Base-by-base conservation (phyloP, 148 eudicot species). In the Fallopia convolvulus region DNA sequence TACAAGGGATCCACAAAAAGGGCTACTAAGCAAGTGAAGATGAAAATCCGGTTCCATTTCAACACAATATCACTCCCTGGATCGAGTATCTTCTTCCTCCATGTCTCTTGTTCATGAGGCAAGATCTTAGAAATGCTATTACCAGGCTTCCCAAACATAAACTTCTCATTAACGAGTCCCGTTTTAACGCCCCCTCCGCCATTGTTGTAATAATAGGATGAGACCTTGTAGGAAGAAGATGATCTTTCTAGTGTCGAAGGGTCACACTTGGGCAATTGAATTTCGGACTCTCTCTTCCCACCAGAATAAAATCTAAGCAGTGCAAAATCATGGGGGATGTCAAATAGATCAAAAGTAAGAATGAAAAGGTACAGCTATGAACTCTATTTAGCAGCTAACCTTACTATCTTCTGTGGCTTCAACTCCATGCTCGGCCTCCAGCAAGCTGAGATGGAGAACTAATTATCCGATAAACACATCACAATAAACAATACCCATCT, bases 11-110 rank as follows among this genome's bases (percentile, higher is more conserved):
- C 99, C 23, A 96, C 82, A 66, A 93, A 96, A 9, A 96, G 90
- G 15, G 99, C 99, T 75, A 93, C 58, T 82, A 96, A 86, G 76
- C 98, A 91, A 8, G 98, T 80, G 36, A 91, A 80, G 63, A 96
- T 89, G 84, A 96, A 96, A 81, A 91, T 63, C 78, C 89, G 85
- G 81, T 93, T 96, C 98, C 99, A 96, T 74, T 89, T 82, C 79
- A 96, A 74, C 82, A 93, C 95, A 75, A 91, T 83, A 18, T 96
- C 93, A 72, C 98, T 90, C 65, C 97, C 99, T 6, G 99, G 99
- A 82, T 96, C 98, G 63, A 96, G 90, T 82, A 96, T 93, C 77
- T 78, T 83, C 73, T 84, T 90, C 74, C 90, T 79, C 93, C 94
- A 86, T 0, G 85, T 79, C 74, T 84, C 86, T 41, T 79, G 81